A percentile compares a stretch with the other conserved stretches of the same genome.
These are phyloP conservation scores for Coemansia sp. DNA, from an alignment of 192 early-diverging fungal species.

Conservation along the genomic window DNA sequence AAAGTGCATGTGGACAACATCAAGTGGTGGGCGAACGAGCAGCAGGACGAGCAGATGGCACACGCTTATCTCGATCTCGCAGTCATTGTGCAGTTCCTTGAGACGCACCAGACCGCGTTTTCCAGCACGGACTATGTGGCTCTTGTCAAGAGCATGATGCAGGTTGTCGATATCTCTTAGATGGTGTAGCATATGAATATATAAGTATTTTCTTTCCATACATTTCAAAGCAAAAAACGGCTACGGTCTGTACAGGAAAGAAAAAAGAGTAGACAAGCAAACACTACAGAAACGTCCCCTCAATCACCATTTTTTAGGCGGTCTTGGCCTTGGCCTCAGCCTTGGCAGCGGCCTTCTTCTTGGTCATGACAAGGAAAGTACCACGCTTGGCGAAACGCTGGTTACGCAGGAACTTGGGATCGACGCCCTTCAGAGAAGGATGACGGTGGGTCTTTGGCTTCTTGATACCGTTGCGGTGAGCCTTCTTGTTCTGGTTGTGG, in stretches of 20 bases:
- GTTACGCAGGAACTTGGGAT: slow-evolving; percentile 97
- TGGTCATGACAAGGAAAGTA: slow-evolving; percentile 38
- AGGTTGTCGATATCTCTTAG: neutral
- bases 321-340: slow-evolving; percentile 29
- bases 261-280: slow-evolving; percentile 2
- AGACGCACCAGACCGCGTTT: slow-evolving; percentile 46
- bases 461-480: slow-evolving; percentile 99
- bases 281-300: neutral
- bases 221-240: neutral
- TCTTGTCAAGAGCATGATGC: slow-evolving; percentile 54
- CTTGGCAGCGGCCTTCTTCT: slow-evolving; percentile 41
- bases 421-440: slow-evolving; percentile 89
- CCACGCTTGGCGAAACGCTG: slow-evolving; percentile 88
- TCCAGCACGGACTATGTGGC: slow-evolving; percentile 49
- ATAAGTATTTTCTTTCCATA: neutral
- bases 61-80: slow-evolving; percentile 41
- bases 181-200: neutral
- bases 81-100: slow-evolving; percentile 35
- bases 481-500: slow-evolving; percentile 99
- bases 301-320: slow-evolving; percentile 14
- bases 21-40: slow-evolving; percentile 43
- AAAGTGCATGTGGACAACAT: slow-evolving; percentile 54
- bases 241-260: neutral
- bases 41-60: slow-evolving; percentile 30
- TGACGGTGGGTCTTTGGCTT: slow-evolving; percentile 88